A percentile compares a stretch with the other conserved stretches of the same genome.
Conservation (phyloP, 2,329 filamentous ascomycete genomes). For the Colletotrichum liaoningense region DNA sequence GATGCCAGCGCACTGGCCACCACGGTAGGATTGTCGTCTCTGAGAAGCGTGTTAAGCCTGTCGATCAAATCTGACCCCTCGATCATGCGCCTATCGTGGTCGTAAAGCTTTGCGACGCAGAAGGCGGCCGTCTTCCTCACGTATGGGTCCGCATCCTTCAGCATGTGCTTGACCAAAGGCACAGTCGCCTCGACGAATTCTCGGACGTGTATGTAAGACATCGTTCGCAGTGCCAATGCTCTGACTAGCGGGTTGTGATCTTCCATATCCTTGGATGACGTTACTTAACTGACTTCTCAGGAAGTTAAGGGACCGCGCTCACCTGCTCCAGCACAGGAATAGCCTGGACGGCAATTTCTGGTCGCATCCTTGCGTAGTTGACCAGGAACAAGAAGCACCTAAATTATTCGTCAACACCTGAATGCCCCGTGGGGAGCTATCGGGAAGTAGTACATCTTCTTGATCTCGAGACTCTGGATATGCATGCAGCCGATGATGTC, state of each 20-base stretch:
- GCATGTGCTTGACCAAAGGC: slow-evolving; percentile 82
- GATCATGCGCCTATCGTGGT: slow-evolving; percentile 91
- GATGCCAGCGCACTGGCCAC: slow-evolving; percentile 93
- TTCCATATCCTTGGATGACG: slow-evolving; percentile 80
- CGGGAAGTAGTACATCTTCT: slow-evolving; percentile 85
- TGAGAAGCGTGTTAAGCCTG: slow-evolving; percentile 85
- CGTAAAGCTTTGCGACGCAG: slow-evolving; percentile 96
- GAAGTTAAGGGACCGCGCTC: slow-evolving; percentile 43
- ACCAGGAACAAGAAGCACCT: slow-evolving; percentile 99
- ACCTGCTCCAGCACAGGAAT: slow-evolving; percentile 88
- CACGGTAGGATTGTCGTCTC: slow-evolving; percentile 97
- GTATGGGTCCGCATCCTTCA: slow-evolving; percentile 91
- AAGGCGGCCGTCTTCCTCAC: slow-evolving; percentile 98
- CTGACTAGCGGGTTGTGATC: slow-evolving; percentile 92
- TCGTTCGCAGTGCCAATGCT: slow-evolving; percentile 90
- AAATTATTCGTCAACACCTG: slow-evolving; percentile 19
- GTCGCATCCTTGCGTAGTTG: slow-evolving; percentile 95
- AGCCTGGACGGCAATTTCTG: slow-evolving; percentile 93
- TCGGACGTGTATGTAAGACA: slow-evolving; percentile 96
- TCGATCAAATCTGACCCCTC: slow-evolving; percentile 94
- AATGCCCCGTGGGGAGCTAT: neutral
- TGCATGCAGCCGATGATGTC: slow-evolving; percentile 97
- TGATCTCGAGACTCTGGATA: slow-evolving; percentile 94
- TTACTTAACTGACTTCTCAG: slow-evolving; percentile 32
- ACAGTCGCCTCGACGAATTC: slow-evolving; percentile 96